A percentile compares a stretch with the other conserved stretches of the same genome.
These are phyloP conservation scores for Carpinus viminea DNA, from an alignment of 306 rosid genomes.

Conservation along the genomic window DNA sequence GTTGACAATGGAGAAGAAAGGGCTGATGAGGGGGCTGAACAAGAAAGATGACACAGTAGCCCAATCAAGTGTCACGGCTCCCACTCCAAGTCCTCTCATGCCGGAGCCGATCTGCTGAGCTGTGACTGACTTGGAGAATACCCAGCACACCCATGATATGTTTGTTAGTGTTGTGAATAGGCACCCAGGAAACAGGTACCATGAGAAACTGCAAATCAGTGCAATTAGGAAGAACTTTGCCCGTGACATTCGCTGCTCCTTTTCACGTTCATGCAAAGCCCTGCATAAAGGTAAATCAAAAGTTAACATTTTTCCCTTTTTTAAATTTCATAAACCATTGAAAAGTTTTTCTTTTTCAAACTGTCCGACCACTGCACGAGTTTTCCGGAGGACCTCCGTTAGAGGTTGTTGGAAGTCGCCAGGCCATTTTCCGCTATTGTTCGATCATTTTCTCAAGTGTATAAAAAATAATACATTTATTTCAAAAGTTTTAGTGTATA, in stretches of 20 bases:
- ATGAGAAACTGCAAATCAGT: constrained; percentile 62
- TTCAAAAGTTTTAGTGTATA: too few species aligned
- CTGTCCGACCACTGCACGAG: too few species aligned
- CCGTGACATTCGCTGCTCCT: constrained; percentile 37
- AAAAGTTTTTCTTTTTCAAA: too few species aligned
- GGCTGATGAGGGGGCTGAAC: constrained; percentile 73
- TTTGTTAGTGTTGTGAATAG: constrained; percentile 67
- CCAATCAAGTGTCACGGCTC: constrained; percentile 73
- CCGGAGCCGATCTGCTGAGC: constrained; percentile 80
- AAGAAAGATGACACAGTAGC: constrained; percentile 64
- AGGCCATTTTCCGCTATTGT: too few species aligned
- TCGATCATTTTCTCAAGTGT: too few species aligned
- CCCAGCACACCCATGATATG: constrained; percentile 83
- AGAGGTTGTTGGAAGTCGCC: too few species aligned
- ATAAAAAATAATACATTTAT: too few species aligned
- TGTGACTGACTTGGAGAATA: constrained; percentile 68
- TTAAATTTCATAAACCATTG: too few species aligned
- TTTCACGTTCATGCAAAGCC: constrained; percentile 70
- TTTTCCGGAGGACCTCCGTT: too few species aligned
- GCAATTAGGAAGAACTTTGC: constrained; percentile 72
- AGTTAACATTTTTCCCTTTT: neutral
- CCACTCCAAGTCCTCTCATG: constrained; percentile 71
- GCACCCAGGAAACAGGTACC: constrained; percentile 70
- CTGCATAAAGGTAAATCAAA: constrained; percentile 33
- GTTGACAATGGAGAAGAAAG: constrained; percentile 68